Evolutionary conservation across 1,284 basidiomycete genomes (phyloP).

Genomic region (Naganishia sp.): DNA sequence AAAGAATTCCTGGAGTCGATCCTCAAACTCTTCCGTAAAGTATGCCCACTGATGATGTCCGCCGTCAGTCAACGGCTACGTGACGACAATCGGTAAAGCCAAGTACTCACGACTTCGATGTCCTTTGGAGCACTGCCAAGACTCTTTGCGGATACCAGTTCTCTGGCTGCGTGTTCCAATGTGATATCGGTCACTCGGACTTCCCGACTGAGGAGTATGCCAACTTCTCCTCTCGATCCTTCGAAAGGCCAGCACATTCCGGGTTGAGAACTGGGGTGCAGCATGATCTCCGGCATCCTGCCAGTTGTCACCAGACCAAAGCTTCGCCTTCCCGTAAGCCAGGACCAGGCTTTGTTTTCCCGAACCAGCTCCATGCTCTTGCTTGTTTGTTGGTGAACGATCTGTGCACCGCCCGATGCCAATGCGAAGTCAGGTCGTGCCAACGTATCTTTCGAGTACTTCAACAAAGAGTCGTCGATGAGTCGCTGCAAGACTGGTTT

Average conservation of each 20-base stretch:
- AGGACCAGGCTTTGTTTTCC: conserved; percentile 29
- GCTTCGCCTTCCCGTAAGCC: conserved; percentile 22
- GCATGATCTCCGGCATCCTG: conserved; percentile 75
- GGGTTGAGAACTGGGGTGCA: conserved; percentile 71
- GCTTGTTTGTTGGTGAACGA: conserved; percentile 80
- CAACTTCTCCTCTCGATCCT: conserved; percentile 75
- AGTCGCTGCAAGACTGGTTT: conserved; percentile 68
- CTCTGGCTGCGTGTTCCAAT: conserved; percentile 81
- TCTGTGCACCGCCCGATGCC: conserved; percentile 73
- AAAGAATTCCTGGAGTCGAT: conserved; percentile 14
- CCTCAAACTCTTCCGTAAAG: background rate
- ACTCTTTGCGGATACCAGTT: conserved; percentile 73
- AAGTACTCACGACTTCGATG: conserved; percentile 63
- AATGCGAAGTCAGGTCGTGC: conserved; percentile 82
- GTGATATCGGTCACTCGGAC: conserved; percentile 74
- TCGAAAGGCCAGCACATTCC: conserved; percentile 93
- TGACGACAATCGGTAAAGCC: too few species aligned
- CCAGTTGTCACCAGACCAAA: conserved; percentile 60
- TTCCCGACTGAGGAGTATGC: conserved; percentile 71
- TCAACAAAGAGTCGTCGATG: conserved; percentile 67
- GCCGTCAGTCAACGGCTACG: background rate
- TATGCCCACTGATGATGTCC: conserved; percentile 23
- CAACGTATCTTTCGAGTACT: conserved; percentile 73
- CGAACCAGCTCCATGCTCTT: conserved; percentile 65
- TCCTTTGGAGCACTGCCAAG: conserved; percentile 69